These are phyloP conservation scores for Paracoccidioides brasiliensis DNA, from an alignment of 2,329 filamentous ascomycete species.

Conservation along the genomic window DNA sequence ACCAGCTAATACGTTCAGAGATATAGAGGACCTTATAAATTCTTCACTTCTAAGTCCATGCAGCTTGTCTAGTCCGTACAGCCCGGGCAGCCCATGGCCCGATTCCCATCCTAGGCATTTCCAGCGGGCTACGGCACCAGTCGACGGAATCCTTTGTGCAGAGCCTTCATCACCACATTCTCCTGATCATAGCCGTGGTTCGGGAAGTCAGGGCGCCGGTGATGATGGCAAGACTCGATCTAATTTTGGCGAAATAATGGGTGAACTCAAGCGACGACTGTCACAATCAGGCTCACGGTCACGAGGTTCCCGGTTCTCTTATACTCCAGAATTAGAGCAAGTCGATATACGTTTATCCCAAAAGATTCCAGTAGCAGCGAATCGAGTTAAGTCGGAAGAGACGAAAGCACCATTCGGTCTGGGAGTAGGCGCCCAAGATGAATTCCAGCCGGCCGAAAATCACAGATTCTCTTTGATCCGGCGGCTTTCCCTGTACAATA, in stretches of 20 bases:
- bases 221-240: neutral
- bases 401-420: neutral
- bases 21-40: slow-evolving; percentile 6
- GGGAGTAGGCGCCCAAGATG: neutral
- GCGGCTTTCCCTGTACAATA: slow-evolving; percentile 23
- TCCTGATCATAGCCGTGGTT: neutral
- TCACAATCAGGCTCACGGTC: slow-evolving; percentile 10
- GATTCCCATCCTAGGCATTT: neutral
- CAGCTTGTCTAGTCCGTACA: slow-evolving; percentile 9
- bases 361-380: neutral
- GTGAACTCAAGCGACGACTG: slow-evolving; percentile 1
- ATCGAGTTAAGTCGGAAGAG: neutral
- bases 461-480: slow-evolving; percentile 26
- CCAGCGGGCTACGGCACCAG: neutral
- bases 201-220: neutral
- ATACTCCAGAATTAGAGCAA: neutral
- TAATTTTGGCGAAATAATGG: slow-evolving; percentile 3
- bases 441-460: slow-evolving; percentile 9
- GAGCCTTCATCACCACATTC: neutral
- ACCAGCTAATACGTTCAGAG: slow-evolving; percentile 7
- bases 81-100: slow-evolving; percentile 5
- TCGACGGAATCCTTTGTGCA: neutral
- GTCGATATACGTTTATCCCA: neutral
- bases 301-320: slow-evolving; percentile 24
- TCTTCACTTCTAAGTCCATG: slow-evolving; percentile 4